Evolutionary conservation across 495 filamentous ascomycete genomes (phyloP), one percentile per base, ranked within the genome.

Genomic region (Melanomma pulvis-pyrius): DNA sequence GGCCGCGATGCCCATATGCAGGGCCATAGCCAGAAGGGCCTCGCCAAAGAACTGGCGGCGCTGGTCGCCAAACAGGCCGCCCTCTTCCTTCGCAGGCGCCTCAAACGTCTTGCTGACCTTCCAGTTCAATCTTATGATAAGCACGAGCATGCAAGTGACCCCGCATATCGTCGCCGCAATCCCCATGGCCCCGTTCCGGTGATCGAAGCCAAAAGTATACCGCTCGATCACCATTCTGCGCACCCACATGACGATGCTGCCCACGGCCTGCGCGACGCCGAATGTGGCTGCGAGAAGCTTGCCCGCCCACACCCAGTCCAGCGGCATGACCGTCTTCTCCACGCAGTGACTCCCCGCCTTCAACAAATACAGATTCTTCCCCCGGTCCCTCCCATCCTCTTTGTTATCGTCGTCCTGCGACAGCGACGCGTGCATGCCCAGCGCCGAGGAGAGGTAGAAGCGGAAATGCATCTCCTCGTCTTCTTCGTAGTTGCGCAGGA

Each of bases 401-500:
- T 59, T 53, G 2, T 36, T 22, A 19, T 66, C 63, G 30, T 60
- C 63, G 29, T 49, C 56, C 15, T 52, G 41, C 5, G 44, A 26
- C 12, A 66, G 22, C 2, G 24, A 24, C 7, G 55, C 63, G 28
- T 66, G 30, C 47, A 60, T 41, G n/a, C 63, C 55, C 13, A 66
- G 32, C 5, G 63, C 55, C 7, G 32, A 30, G 32, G 46, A 66
- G 25, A 66, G n/a, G 32, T 66, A 66, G 48, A 51, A 66, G 21
- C 56, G 34, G 29, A 66, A 15, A 47, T 66, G 56, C 13, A 44
- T 22, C 21, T 55, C 39, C 9, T 66, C 63, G 24, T 66, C 63
- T 21, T 66, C 55, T 46, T 66, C 63, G 48, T 59, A 66, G 48
- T 66, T 66, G n/a, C 30, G 46, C 11, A 66, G 7, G 56, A 66